phyloP scores from a whole-genome alignment of 441 rosid species.

The Capsella rubella region DNA sequence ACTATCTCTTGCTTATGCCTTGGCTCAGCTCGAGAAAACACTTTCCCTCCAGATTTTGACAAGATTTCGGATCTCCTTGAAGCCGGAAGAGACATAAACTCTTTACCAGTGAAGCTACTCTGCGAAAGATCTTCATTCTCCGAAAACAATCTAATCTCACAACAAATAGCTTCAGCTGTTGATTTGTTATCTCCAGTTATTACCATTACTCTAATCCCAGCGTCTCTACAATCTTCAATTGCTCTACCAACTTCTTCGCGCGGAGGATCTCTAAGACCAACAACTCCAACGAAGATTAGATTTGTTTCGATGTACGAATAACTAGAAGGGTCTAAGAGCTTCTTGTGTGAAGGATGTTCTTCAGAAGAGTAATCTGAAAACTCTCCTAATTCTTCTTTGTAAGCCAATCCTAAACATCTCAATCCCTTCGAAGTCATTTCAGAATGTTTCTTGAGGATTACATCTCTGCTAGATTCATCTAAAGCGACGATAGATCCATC shows the following conservation, averaged over 20 bases:
- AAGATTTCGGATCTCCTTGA: slow-evolving; percentile 57
- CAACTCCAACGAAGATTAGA: slow-evolving; percentile 76
- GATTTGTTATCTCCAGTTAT: slow-evolving; percentile 96
- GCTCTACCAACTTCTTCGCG: slow-evolving; percentile 84
- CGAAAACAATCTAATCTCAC: slow-evolving; percentile 67
- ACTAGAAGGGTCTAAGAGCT: slow-evolving; percentile 78
- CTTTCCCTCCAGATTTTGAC: slow-evolving; percentile 77
- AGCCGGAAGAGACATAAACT: slow-evolving; percentile 68
- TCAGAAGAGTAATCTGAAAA: slow-evolving; percentile 73
- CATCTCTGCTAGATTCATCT: slow-evolving; percentile 74
- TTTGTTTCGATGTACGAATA: slow-evolving; percentile 74
- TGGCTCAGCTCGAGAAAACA: slow-evolving; percentile 93
- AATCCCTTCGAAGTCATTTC: slow-evolving; percentile 89
- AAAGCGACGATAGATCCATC: slow-evolving; percentile 77
- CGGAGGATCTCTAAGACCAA: slow-evolving; percentile 93
- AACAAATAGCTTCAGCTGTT: slow-evolving; percentile 91
- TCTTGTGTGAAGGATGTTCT: slow-evolving; percentile 81
- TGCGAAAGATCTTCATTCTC: slow-evolving; percentile 62
- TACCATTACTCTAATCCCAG: slow-evolving; percentile 89
- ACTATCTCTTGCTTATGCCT: slow-evolving; percentile 91
- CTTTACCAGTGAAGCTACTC: slow-evolving; percentile 78
- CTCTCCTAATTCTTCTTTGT: slow-evolving; percentile 81
- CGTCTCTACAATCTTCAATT: slow-evolving; percentile 77
- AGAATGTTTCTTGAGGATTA: slow-evolving; percentile 60
- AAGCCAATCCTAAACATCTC: slow-evolving; percentile 86